phyloP scores from a whole-genome alignment of 768 basidiomycete genomes.

The Termitomyces sp. region DNA sequence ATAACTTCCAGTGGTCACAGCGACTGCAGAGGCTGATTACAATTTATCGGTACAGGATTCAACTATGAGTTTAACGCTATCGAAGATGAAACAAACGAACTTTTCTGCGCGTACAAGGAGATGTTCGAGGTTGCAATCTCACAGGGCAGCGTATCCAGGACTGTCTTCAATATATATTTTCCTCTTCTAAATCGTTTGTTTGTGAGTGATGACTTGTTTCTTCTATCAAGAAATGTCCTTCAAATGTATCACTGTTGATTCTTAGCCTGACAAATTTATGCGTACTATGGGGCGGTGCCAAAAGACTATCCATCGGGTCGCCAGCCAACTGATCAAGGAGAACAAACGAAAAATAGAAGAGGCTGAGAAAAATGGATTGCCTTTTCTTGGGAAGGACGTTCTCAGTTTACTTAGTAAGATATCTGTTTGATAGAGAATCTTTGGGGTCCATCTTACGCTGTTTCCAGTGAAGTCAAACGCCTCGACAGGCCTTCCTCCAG shows the following conservation, averaged over 20 bases:
- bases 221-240: background rate
- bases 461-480: slow-evolving; percentile 75
- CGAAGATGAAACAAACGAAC: slow-evolving; percentile 69
- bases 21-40: background rate
- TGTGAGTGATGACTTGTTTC: slow-evolving; percentile 35
- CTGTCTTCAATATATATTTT: slow-evolving; percentile 50
- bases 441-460: background rate
- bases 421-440: background rate
- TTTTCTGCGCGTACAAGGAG: slow-evolving; percentile 76
- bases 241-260: background rate
- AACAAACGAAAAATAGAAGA: slow-evolving; percentile 73
- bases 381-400: slow-evolving; percentile 65
- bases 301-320: slow-evolving; percentile 58
- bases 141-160: slow-evolving; percentile 38
- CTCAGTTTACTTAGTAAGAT: slow-evolving; percentile 69
- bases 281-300: slow-evolving; percentile 51
- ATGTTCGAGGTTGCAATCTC: slow-evolving; percentile 79
- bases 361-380: slow-evolving; percentile 43
- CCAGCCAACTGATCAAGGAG: slow-evolving; percentile 68
- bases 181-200: slow-evolving; percentile 51
- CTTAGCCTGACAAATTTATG: slow-evolving; percentile 48
- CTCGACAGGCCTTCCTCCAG: slow-evolving; percentile 58
- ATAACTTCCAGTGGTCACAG: slow-evolving; percentile 1
- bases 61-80: slow-evolving; percentile 85
- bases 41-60: slow-evolving; percentile 47